These are phyloP conservation scores for Begonia masoniana DNA, from an alignment of 306 rosid genomes.

Conservation along the genomic window DNA sequence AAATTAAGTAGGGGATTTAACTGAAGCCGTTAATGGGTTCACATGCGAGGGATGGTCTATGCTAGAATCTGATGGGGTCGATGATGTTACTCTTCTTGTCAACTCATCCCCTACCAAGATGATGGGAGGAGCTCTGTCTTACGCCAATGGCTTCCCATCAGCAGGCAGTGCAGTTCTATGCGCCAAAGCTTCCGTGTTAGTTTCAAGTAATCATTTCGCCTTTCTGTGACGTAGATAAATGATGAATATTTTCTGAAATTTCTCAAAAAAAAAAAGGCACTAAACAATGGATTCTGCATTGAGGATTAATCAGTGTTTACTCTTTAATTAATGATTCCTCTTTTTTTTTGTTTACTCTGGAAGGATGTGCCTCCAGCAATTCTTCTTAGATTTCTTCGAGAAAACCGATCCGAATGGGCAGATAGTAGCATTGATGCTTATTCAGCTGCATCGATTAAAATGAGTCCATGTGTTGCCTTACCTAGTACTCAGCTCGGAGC, in stretches of 20 bases:
- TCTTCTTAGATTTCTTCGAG: conserved; percentile 84
- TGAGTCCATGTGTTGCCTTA: conserved; percentile 61
- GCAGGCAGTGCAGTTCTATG: conserved; percentile 63
- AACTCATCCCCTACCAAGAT: conserved; percentile 82
- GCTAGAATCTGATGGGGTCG: conserved; percentile 89
- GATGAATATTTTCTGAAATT: too few species aligned
- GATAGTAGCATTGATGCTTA: conserved; percentile 96
- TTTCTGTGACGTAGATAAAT: too few species aligned
- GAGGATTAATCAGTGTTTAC: neutral
- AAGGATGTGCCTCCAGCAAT: conserved; percentile 96
- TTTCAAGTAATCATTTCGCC: conserved; percentile 43
- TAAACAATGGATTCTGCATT: too few species aligned
- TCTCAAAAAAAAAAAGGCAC: too few species aligned
- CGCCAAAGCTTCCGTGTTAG: conserved; percentile 95
- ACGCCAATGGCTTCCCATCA: conserved; percentile 64
- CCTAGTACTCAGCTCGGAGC: conserved; percentile 56
- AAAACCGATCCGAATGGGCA: conserved; percentile 98
- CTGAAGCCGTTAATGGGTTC: conserved; percentile 93
- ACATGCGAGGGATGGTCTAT: conserved; percentile 92
- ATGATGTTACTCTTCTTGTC: conserved; percentile 87
- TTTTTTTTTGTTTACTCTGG: conserved; percentile 6
- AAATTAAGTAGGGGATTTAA: conserved; percentile 89
- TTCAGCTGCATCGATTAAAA: conserved; percentile 83
- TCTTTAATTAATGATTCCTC: conserved; percentile 6
- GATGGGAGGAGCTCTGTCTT: conserved; percentile 58